Evolutionary conservation across 805 yeast species (phyloP).

Genomic region (Kodamaea lidongshanica): DNA sequence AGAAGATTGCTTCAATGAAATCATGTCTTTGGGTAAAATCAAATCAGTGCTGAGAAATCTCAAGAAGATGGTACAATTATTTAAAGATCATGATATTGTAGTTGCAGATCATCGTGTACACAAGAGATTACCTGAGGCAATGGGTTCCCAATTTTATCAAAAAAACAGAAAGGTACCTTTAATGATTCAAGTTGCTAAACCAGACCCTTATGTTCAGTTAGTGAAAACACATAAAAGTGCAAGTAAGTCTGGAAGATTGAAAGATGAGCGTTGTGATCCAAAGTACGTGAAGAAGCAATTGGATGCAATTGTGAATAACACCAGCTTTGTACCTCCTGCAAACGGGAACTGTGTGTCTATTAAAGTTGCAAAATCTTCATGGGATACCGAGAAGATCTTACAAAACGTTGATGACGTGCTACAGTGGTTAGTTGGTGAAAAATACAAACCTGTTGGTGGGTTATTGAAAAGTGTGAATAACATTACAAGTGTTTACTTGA

Average conservation of each 20-base stretch:
- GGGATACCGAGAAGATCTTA: constrained; percentile 37
- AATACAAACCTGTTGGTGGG: constrained; percentile 55
- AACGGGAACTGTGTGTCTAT: constrained; percentile 57
- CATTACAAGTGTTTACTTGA: constrained; percentile 50
- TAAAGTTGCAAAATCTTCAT: constrained; percentile 51
- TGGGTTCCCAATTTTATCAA: constrained; percentile 57
- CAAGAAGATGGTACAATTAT: constrained; percentile 42
- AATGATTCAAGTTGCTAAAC: constrained; percentile 54
- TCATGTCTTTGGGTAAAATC: constrained; percentile 53
- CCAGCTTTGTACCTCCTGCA: constrained; percentile 53
- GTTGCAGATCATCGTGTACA: constrained; percentile 66
- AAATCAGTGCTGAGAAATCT: constrained; percentile 41
- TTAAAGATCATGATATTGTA: constrained; percentile 58
- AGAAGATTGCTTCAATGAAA: constrained; percentile 54
- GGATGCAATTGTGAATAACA: constrained; percentile 55
- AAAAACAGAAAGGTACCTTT: constrained; percentile 63
- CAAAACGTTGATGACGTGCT: constrained; percentile 49
- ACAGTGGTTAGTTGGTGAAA: constrained; percentile 39
- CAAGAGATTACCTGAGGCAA: constrained; percentile 49
- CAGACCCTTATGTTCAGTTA: constrained; percentile 31
- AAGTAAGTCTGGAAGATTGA: constrained; percentile 36
- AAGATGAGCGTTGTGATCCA: constrained; percentile 60
- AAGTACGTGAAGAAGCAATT: constrained; percentile 59
- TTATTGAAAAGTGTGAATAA: constrained; percentile 39
- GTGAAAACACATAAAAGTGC: constrained; percentile 12